Percentiles rank a stretch among this genome's conserved stretches.
Conservation (phyloP, 192 early-diverging fungal species). For the Gaertneriomyces semiglobifer region DNA sequence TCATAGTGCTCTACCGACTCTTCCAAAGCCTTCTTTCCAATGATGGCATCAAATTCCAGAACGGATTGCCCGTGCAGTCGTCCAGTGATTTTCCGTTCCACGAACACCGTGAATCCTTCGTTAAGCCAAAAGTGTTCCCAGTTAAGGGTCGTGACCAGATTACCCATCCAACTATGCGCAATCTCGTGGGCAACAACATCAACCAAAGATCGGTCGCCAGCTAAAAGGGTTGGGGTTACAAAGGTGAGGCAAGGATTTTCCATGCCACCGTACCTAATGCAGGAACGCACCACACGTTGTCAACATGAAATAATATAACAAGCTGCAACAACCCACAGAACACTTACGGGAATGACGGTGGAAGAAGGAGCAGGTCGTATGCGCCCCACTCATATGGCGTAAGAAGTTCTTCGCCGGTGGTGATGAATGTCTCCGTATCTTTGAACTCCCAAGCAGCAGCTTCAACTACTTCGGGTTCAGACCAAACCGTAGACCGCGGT, state of each 20-base stretch:
- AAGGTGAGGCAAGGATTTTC: conserved; percentile 98
- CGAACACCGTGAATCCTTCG: conserved; percentile 93
- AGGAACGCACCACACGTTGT: conserved; percentile 1
- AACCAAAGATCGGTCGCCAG: conserved; percentile 88
- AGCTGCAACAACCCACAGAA: conserved; percentile 15
- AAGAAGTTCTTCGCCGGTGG: conserved; percentile 49
- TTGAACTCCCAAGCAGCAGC: conserved; percentile 93
- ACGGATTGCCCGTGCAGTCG: conserved; percentile 72
- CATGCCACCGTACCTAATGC: conserved; percentile 67
- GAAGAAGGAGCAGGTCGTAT: conserved; percentile 77
- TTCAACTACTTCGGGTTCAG: conserved; percentile 86
- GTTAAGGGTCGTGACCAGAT: conserved; percentile 41
- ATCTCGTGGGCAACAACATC: conserved; percentile 96
- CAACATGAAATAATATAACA: not conserved
- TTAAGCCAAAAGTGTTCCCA: conserved; percentile 67
- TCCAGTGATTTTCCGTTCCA: conserved; percentile 83
- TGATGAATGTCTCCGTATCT: conserved; percentile 54
- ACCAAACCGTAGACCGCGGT: conserved; percentile 93
- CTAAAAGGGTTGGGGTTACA: conserved; percentile 94
- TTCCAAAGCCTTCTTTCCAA: conserved; percentile 72
- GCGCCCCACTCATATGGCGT: conserved; percentile 95
- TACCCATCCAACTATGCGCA: conserved; percentile 77
- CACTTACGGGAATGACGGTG: conserved; percentile 41
- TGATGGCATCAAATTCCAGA: conserved; percentile 80
- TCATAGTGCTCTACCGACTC: conserved; percentile 52